A percentile compares a stretch with the other conserved stretches of the same genome.
These are phyloP conservation scores for Alliaria petiolata DNA, from an alignment of 345 rosid species.

Conservation along the genomic window DNA sequence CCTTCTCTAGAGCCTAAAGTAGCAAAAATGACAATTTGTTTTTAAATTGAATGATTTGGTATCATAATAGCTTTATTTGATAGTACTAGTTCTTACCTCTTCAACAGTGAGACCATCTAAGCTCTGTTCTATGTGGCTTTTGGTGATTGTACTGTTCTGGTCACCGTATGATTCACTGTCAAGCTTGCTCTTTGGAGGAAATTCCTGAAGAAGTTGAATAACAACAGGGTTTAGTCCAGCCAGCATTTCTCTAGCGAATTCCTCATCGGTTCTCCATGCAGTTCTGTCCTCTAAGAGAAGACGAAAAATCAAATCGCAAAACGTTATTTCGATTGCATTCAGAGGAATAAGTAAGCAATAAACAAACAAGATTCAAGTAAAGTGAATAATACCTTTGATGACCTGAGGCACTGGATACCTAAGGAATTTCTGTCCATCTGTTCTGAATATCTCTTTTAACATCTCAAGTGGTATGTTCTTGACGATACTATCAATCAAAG, in stretches of 20 bases:
- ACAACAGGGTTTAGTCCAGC: slow-evolving; percentile 67
- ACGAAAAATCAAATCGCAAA: background rate
- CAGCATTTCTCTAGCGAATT: slow-evolving; percentile 81
- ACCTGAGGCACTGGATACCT: slow-evolving; percentile 70
- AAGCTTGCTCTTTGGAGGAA: slow-evolving; percentile 73
- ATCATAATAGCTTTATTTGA: background rate
- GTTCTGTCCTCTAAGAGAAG: slow-evolving; percentile 45
- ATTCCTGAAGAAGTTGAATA: slow-evolving; percentile 59
- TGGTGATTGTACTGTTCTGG: slow-evolving; percentile 51
- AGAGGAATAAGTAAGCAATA: background rate
- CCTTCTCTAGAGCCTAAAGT: slow-evolving; percentile 55
- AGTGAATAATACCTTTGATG: slow-evolving; percentile 50
- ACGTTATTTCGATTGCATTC: background rate
- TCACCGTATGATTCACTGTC: slow-evolving; percentile 45
- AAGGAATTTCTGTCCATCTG: slow-evolving; percentile 45
- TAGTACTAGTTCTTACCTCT: slow-evolving; percentile 39
- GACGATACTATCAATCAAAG: slow-evolving; percentile 32
- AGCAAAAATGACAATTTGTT: background rate
- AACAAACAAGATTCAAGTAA: background rate
- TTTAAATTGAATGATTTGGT: background rate
- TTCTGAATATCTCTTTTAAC: slow-evolving; percentile 52
- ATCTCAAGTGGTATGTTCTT: slow-evolving; percentile 47
- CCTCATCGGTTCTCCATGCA: slow-evolving; percentile 78
- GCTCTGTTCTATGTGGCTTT: slow-evolving; percentile 45
- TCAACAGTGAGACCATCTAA: slow-evolving; percentile 50